Evolutionary conservation across 352 stramenopile genomes (phyloP), one percentile per base, ranked within the genome.

Genomic region (Pilasporangium apinafurcum): DNA sequence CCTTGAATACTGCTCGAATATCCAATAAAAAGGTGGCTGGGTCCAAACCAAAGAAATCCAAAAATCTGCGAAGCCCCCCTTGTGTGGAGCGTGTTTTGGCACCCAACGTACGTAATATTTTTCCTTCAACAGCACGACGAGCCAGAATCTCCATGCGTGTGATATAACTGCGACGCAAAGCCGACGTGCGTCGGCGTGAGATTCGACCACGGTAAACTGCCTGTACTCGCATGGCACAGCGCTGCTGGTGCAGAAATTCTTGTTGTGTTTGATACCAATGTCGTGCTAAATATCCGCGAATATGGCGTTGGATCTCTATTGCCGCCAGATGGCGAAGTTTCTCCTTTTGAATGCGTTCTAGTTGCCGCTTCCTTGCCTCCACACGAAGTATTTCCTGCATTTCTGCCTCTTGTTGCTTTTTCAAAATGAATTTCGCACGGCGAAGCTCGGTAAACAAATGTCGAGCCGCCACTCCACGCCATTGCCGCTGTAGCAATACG

Each of bases 41-140:
- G 32, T 92, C 80, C 13, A 92, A 56, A 2, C 77, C 80, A 41
- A 92, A 88, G 46, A 87, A 83, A 5, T 59, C 41, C n/a, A 92
- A 43, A 33, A 92, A 88, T 13, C 51, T 55, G 6, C 80, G 74
- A 8, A 92, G 48, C 13, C 68, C 68, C 3, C 70, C 55, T 36
- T 92, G 80, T 1, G 70, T 82, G 24, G 74, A 51, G 17, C 80
- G 63, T 9, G 61, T 83, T 24, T 65, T 62, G 2, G 80, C 74
- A 0, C 77, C 79, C 0, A 92, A 30, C 2, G 68, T 59, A 3
- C 80, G 65, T 36, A 92, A 37, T 9, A 80, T 37, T 26, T 71
- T 77, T 3, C 77, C 76, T 65, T 90, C 80, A 0, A 88, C 50
- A 7, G 68, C 65, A 17, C 80, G 50, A 27, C 77, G 54, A 0